A percentile compares a stretch with the other conserved stretches of the same genome.
Conservation (phyloP, 306 rosid species). For the Trifolium repens region DNA sequence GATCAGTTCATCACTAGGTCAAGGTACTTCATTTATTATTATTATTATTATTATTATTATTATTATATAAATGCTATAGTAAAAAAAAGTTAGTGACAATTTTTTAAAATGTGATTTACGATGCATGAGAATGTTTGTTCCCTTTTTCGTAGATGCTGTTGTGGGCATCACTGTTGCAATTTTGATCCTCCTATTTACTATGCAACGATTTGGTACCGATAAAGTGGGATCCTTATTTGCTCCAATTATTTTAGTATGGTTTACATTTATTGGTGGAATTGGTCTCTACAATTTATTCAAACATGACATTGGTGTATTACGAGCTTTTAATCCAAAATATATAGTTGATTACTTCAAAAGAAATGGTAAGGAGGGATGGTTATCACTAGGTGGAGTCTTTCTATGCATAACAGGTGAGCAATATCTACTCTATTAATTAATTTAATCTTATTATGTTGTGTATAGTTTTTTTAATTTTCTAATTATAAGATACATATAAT, state of each 20-base stretch:
- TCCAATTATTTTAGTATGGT: conserved; percentile 45
- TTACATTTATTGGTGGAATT: conserved; percentile 48
- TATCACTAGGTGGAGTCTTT: conserved; percentile 59
- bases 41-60: neutral
- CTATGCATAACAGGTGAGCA: conserved; percentile 50
- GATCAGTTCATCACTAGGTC: conserved; percentile 62
- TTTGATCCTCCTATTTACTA: conserved; percentile 35
- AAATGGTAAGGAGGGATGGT: conserved; percentile 54
- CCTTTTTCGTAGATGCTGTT: conserved; percentile 36
- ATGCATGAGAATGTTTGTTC: neutral
- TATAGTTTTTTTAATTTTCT: conserved; percentile 22
- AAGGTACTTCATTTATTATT: conserved; percentile 39
- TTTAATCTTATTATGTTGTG: neutral
- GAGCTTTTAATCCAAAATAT: conserved; percentile 55
- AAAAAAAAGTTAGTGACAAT: no score
- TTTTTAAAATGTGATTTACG: neutral
- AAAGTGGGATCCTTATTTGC: conserved; percentile 56
- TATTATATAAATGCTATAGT: no score
- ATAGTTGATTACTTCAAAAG: conserved; percentile 55
- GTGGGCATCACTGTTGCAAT: conserved; percentile 54
- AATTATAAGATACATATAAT: neutral
- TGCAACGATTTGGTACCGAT: conserved; percentile 56
- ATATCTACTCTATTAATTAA: neutral
- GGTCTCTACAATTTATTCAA: conserved; percentile 54
- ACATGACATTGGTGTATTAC: conserved; percentile 47